These are phyloP conservation scores for Dillenia turbinata DNA, from an alignment of 164 flowering plant species.

Conservation along the genomic window DNA sequence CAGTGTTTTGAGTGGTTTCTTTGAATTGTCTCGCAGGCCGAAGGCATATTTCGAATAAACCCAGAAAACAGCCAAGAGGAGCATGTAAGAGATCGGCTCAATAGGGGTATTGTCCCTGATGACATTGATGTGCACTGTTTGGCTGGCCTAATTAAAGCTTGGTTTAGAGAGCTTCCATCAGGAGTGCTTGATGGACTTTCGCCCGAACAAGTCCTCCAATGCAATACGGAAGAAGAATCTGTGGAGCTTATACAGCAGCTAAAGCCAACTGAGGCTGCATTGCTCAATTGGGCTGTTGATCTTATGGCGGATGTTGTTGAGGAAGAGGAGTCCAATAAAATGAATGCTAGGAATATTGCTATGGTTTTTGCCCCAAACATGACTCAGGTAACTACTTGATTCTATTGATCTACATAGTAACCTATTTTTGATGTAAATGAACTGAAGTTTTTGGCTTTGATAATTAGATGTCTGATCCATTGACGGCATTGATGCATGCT, in stretches of 20 bases:
- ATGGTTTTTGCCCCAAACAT: slow-evolving; percentile 96
- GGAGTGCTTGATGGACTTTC: slow-evolving; percentile 95
- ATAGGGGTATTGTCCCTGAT: slow-evolving; percentile 80
- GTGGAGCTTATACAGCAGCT: slow-evolving; percentile 72
- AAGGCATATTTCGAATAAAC: slow-evolving; percentile 93
- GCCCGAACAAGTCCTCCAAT: slow-evolving; percentile 83
- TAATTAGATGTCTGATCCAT: slow-evolving; percentile 92
- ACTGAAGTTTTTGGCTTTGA: background rate
- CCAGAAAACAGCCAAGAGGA: slow-evolving; percentile 95
- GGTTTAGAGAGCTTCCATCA: slow-evolving; percentile 92
- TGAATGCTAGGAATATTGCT: slow-evolving; percentile 95
- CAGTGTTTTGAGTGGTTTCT: background rate
- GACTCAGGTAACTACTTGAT: slow-evolving; percentile 71
- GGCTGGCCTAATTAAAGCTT: slow-evolving; percentile 92
- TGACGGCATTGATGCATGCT: slow-evolving; percentile 97
- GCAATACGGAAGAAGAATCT: slow-evolving; percentile 78
- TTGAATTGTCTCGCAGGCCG: slow-evolving; percentile 51
- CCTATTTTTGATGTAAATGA: background rate
- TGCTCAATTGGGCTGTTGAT: slow-evolving; percentile 87
- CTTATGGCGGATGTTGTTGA: slow-evolving; percentile 98
- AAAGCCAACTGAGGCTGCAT: slow-evolving; percentile 71
- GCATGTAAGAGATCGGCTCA: slow-evolving; percentile 80
- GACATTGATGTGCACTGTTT: slow-evolving; percentile 93
- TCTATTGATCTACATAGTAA: background rate
- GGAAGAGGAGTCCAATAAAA: slow-evolving; percentile 84